These are phyloP conservation scores for Digitaria exilis DNA, from an alignment of 202 grass and related monocot genomes.

Conservation along the genomic window DNA sequence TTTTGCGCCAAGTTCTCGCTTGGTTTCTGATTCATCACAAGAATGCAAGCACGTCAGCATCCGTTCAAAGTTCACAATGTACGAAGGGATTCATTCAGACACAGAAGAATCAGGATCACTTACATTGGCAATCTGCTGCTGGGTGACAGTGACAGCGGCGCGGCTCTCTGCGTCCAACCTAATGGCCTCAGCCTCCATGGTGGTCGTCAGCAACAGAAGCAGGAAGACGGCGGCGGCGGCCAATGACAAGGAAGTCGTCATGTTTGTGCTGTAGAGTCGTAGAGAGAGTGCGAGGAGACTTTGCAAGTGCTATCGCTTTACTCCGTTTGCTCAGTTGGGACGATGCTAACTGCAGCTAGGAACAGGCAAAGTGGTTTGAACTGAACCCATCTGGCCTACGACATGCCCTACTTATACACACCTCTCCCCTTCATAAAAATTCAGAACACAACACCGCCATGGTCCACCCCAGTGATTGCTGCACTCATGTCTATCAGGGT, in stretches of 20 bases:
- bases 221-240: conserved; percentile 1
- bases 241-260: conserved; percentile 30
- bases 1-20: neutral
- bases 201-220: neutral
- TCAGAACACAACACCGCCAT: neutral
- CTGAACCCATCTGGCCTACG: conserved; percentile 3
- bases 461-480: conserved; percentile 3
- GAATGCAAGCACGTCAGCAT: conserved; percentile 8
- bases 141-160: neutral
- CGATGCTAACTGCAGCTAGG: neutral
- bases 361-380: conserved; percentile 30
- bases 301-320: neutral
- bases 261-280: neutral
- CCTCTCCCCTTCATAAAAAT: neutral
- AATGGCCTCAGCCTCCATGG: conserved; percentile 35
- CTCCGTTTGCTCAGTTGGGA: conserved; percentile 4
- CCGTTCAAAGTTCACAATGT: neutral
- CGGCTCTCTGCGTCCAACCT: conserved; percentile 56
- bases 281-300: neutral
- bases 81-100: neutral
- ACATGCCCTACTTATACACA: conserved; percentile 38
- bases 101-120: neutral
- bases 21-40: conserved; percentile 37
- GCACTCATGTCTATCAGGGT: conserved; percentile 27
- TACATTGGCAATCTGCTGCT: conserved; percentile 41